phyloP scores from a whole-genome alignment of 192 early-diverging fungal species.

The Kappamyces sp. region DNA sequence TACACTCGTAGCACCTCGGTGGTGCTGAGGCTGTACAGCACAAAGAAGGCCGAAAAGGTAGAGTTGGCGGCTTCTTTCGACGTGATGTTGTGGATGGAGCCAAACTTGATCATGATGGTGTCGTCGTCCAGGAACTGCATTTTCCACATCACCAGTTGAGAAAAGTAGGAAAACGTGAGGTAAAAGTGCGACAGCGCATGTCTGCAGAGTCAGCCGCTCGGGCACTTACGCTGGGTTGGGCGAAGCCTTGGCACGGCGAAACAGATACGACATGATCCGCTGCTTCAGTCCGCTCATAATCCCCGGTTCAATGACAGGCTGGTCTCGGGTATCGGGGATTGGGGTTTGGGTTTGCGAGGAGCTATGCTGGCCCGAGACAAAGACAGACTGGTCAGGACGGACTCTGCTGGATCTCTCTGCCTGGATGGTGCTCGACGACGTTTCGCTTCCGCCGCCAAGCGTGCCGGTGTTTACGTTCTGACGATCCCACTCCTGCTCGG shows the following conservation, averaged over 20 bases:
- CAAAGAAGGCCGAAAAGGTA: conserved; percentile 47
- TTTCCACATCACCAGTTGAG: conserved; percentile 58
- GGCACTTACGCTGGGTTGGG: conserved; percentile 30
- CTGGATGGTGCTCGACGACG: no score
- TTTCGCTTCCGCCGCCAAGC: no score
- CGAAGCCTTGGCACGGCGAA: conserved; percentile 41
- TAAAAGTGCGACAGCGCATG: conserved; percentile 47
- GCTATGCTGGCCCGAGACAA: background rate
- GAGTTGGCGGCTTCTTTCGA: conserved; percentile 34
- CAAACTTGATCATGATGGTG: conserved; percentile 64
- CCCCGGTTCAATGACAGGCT: conserved; percentile 13
- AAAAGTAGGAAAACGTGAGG: conserved; percentile 54
- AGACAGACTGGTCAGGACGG: no score
- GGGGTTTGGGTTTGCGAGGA: background rate
- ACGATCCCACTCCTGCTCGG: no score
- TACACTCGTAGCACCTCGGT: conserved; percentile 54
- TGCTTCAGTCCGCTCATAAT: conserved; percentile 64
- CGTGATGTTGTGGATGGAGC: conserved; percentile 43
- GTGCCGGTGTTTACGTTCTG: no score
- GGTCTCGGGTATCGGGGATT: background rate
- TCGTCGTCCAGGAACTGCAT: conserved; percentile 59
- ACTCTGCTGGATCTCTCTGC: no score
- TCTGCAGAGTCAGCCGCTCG: background rate
- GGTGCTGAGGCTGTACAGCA: conserved; percentile 53
- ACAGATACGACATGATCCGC: conserved; percentile 59